Evolutionary conservation across 495 filamentous ascomycete genomes (phyloP).

Genomic region (Chaetomidium leptoderma): DNA sequence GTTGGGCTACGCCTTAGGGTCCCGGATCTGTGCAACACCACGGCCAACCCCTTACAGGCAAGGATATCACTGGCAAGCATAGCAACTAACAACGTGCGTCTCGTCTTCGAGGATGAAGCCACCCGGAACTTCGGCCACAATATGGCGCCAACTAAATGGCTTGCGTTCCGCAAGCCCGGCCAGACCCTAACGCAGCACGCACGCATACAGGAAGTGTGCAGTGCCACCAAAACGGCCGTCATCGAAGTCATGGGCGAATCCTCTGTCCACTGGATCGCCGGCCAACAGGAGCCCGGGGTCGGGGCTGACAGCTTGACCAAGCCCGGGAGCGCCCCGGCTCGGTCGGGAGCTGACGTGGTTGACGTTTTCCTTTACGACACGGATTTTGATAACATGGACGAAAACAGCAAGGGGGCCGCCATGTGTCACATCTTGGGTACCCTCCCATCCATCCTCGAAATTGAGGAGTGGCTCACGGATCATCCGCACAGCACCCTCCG

Average conservation of each 20-base stretch:
- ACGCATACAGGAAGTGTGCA: background rate
- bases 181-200: background rate
- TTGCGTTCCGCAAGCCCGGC: constrained; percentile 18
- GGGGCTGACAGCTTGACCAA: background rate
- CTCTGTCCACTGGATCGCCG: background rate
- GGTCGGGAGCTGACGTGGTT: constrained; percentile 45
- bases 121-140: background rate
- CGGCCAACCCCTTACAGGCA: background rate
- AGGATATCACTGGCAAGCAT: background rate
- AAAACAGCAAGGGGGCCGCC: constrained; percentile 45
- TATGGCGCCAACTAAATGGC: constrained; percentile 15
- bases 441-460: constrained; percentile 61
- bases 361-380: constrained; percentile 30
- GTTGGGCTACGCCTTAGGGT: constrained; percentile 23
- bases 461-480: constrained; percentile 56
- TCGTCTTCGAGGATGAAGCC: constrained; percentile 6
- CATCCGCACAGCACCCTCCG: constrained; percentile 44
- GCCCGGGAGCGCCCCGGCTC: too few species aligned
- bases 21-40: constrained; percentile 11
- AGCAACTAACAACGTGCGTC: constrained; percentile 11
- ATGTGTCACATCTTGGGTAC: constrained; percentile 61
- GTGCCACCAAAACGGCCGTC: background rate
- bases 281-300: background rate
- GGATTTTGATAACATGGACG: constrained; percentile 33
- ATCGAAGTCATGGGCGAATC: constrained; percentile 13